Conservation (phyloP, 73 alveolate species). For the Paramecium primaurelia region DNA sequence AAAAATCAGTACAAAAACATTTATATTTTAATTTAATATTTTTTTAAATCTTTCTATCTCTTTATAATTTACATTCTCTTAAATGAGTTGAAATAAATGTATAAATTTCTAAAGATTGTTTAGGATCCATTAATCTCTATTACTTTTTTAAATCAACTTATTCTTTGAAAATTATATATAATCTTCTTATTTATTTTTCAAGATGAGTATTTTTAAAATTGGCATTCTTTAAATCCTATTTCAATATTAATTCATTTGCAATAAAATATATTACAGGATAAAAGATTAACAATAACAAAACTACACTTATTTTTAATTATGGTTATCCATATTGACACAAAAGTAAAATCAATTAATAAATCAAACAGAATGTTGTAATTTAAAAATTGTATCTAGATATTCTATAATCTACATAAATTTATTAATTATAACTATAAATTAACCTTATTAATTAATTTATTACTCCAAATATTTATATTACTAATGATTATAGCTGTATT, state of each 20-base stretch:
- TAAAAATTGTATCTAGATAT: background rate
- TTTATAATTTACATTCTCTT: background rate
- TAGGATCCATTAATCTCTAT: background rate
- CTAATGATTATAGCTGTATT: background rate
- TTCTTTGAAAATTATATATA: background rate
- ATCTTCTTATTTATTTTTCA: background rate
- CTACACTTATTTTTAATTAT: background rate
- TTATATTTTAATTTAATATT: background rate
- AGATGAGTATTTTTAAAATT: background rate
- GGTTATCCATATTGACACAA: background rate
- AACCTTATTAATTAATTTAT: background rate
- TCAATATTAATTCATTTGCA: background rate
- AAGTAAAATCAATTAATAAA: background rate
- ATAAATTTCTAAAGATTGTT: background rate
- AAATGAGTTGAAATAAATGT: background rate
- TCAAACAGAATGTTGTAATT: background rate
- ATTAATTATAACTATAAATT: background rate
- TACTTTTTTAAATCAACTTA: background rate
- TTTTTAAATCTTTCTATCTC: background rate
- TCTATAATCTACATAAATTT: background rate
- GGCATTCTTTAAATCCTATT: background rate
- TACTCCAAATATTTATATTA: background rate
- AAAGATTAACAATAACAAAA: background rate
- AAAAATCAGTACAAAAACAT: conserved; percentile 18
- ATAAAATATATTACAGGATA: background rate